Conservation (phyloP, 202 grass and related monocot species). For the Eragrostis tef region DNA sequence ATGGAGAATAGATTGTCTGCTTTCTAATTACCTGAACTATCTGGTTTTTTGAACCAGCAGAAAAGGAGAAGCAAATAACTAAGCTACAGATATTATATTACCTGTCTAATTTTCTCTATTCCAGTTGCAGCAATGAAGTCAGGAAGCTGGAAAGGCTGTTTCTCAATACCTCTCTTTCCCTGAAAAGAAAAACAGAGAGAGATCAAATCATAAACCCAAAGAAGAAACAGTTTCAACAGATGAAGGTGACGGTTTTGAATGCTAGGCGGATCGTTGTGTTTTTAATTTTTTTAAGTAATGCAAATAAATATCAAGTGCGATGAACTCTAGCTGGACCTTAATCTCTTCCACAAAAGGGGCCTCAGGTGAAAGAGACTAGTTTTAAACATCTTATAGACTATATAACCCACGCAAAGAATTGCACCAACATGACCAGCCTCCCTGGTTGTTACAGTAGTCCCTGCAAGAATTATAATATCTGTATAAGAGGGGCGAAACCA, state of each 20-base stretch:
- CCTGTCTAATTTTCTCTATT: conserved; percentile 99
- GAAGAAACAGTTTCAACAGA: background rate
- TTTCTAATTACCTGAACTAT: background rate
- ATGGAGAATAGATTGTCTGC: background rate
- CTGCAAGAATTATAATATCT: conserved; percentile 87
- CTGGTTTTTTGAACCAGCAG: background rate
- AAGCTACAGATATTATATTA: conserved; percentile 33
- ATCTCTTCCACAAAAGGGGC: conserved; percentile 27
- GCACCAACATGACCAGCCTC: conserved; percentile 61
- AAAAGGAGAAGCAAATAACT: background rate
- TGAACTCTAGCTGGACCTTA: conserved; percentile 43
- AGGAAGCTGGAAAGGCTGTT: conserved; percentile 89
- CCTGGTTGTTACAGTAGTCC: conserved; percentile 68
- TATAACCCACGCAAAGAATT: conserved; percentile 58
- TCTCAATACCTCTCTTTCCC: conserved; percentile 95
- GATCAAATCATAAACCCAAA: conserved; percentile 42
- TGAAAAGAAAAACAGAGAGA: conserved; percentile 49
- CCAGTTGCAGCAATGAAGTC: conserved; percentile 98
- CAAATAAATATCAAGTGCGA: conserved; percentile 1
- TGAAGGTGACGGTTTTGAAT: too few relatives aligned
- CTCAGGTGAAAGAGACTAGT: conserved; percentile 57
- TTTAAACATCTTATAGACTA: conserved; percentile 48
- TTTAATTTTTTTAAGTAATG: background rate
- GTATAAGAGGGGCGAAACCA: conserved; percentile 92
- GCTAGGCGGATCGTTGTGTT: conserved; percentile 1